Conservation (phyloP, 139 green algal species). For the Desmodesmus armatus region DNA sequence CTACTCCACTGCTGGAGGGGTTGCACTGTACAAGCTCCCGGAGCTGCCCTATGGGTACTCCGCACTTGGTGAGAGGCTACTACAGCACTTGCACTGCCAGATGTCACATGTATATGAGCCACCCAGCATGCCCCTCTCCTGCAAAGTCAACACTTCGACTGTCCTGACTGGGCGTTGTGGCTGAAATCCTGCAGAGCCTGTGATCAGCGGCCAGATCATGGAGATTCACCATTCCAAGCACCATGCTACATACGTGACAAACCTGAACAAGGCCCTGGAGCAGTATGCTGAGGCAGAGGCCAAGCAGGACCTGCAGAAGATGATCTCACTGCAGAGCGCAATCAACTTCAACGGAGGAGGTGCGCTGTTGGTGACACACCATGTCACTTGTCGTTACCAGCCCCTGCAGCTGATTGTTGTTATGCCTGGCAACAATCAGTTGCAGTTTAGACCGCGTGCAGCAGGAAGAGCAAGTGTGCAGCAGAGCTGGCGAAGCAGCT, state of each 20-base stretch:
- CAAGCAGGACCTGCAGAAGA: conserved; percentile 80
- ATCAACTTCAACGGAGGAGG: conserved; percentile 98
- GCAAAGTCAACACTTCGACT: too few species aligned
- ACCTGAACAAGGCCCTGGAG: conserved; percentile 88
- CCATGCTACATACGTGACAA: conserved; percentile 90
- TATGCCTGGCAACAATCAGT: neutral
- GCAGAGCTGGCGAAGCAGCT: too few species aligned
- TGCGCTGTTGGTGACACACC: conserved; percentile 32
- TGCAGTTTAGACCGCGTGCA: too few species aligned
- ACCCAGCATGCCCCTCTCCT: too few species aligned
- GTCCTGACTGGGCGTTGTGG: too few species aligned
- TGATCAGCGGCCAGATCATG: conserved; percentile 96
- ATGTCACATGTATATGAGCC: too few species aligned
- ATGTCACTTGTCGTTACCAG: neutral
- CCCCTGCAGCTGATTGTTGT: neutral
- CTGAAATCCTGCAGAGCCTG: too few species aligned
- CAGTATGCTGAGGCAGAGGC: conserved; percentile 82
- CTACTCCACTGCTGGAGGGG: conserved; percentile 32
- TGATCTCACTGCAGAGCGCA: conserved; percentile 87
- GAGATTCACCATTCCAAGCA: conserved; percentile 97
- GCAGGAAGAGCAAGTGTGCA: too few species aligned
- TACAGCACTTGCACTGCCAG: too few species aligned
- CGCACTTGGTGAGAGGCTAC: too few species aligned
- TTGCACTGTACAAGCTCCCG: conserved; percentile 74
- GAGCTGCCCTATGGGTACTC: conserved; percentile 94